Evolutionary conservation across 176 grass and related monocot genomes (phyloP).

Genomic region (Aechmea fasciata): DNA sequence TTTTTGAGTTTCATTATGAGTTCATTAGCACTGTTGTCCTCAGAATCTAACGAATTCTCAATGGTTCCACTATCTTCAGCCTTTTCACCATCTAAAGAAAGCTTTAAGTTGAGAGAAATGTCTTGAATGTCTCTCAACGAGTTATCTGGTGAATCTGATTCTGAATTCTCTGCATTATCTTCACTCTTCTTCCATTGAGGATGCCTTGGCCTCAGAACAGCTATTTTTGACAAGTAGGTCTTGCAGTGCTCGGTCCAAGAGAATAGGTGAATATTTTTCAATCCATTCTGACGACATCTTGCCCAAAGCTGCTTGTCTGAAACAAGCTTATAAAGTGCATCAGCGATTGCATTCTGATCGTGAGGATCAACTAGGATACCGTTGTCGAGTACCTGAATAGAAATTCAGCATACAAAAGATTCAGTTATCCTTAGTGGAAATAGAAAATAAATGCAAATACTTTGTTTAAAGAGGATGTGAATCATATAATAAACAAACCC

Average conservation of each 20-base stretch:
- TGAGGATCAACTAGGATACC: constrained; percentile 48
- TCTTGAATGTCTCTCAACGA: constrained; percentile 45
- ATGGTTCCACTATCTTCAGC: constrained; percentile 14
- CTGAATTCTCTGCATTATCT: constrained; percentile 31
- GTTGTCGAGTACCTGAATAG: constrained; percentile 41
- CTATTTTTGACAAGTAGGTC: constrained; percentile 37
- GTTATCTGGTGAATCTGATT: constrained; percentile 38
- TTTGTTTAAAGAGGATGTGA: not conserved
- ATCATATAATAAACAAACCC: constrained; percentile 13
- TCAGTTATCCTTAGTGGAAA: not conserved
- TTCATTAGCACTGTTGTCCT: constrained; percentile 9
- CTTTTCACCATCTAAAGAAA: constrained; percentile 45
- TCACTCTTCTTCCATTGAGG: constrained; percentile 40
- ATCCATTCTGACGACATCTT: constrained; percentile 38
- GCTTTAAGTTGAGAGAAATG: constrained; percentile 43
- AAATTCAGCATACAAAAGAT: constrained; percentile 11
- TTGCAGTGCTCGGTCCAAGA: constrained; percentile 56
- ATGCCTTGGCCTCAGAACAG: constrained; percentile 37
- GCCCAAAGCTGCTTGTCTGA: constrained; percentile 53
- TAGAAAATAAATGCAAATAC: not conserved
- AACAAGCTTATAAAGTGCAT: constrained; percentile 56
- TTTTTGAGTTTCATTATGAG: constrained; percentile 24
- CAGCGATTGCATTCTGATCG: constrained; percentile 40
- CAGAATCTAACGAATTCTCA: not conserved
- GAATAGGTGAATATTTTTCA: constrained; percentile 52